Evolutionary conservation across 2,329 filamentous ascomycete species (phyloP).

Genomic region (Calonectria ilicicola): DNA sequence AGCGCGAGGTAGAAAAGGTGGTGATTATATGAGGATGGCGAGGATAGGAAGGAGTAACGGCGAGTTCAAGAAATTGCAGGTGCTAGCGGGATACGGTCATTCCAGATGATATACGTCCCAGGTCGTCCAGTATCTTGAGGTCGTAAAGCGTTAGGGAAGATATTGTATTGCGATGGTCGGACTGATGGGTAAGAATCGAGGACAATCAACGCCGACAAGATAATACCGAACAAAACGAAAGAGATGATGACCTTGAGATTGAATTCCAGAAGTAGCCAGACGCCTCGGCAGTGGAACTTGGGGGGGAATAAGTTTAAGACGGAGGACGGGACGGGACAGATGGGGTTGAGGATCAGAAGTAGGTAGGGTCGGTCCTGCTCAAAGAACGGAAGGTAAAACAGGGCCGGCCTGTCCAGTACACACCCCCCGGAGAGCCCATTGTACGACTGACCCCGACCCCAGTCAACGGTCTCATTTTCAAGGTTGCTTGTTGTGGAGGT

Average conservation of each 20-base stretch:
- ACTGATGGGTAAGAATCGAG: neutral
- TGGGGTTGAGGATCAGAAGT: conserved; percentile 42
- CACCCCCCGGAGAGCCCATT: conserved; percentile 37
- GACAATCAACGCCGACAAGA: conserved; percentile 22
- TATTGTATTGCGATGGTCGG: neutral
- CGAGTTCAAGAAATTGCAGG: neutral
- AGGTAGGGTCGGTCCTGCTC: conserved; percentile 41
- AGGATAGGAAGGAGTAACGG: neutral
- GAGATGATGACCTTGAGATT: conserved; percentile 13
- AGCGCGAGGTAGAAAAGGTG: neutral
- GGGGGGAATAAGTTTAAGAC: conserved; percentile 25
- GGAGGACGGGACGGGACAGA: conserved; percentile 33
- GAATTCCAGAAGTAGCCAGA: conserved; percentile 27
- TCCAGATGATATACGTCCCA: conserved; percentile 17
- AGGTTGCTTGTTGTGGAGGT: conserved; percentile 46
- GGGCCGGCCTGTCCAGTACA: conserved; percentile 34
- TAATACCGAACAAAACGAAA: conserved; percentile 14
- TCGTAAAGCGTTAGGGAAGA: conserved; percentile 7
- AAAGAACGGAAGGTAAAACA: conserved; percentile 37
- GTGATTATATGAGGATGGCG: neutral
- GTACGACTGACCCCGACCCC: conserved; percentile 45
- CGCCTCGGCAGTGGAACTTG: conserved; percentile 30
- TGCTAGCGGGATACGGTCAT: neutral
- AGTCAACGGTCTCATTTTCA: conserved; percentile 44
- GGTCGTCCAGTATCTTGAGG: neutral